Percentiles rank a stretch among this genome's conserved stretches.
phyloP scores from a whole-genome alignment of 2,329 filamentous ascomycete genomes.

The Pyricularia sp. region DNA sequence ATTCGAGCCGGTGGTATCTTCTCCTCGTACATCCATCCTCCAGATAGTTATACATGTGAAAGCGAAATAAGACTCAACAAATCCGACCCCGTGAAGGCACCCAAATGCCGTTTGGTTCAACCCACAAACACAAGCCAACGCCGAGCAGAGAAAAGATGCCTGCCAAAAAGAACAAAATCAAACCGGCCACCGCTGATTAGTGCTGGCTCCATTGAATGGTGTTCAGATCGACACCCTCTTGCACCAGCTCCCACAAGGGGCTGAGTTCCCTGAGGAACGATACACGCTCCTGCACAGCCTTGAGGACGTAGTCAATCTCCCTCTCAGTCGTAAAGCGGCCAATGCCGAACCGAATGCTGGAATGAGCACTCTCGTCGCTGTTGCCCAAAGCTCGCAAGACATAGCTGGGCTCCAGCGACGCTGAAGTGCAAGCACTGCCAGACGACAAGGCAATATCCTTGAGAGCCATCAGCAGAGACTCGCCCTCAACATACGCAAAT shows the following conservation, averaged over 20 bases:
- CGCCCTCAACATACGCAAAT: conserved; percentile 95
- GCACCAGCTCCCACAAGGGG: conserved; percentile 92
- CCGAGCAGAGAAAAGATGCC: not conserved
- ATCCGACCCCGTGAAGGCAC: not conserved
- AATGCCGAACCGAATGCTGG: conserved; percentile 94
- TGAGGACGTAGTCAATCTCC: conserved; percentile 95
- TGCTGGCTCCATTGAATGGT: conserved; percentile 99
- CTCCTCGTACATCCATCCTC: not conserved
- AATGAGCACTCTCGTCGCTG: conserved; percentile 95
- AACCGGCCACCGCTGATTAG: conserved; percentile 26
- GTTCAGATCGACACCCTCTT: conserved; percentile 89
- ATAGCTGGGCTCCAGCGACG: conserved; percentile 91
- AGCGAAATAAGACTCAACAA: not conserved
- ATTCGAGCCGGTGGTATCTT: conserved; percentile 1
- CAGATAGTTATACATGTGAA: conserved; percentile 3
- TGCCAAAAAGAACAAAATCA: not conserved
- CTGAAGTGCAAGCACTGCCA: conserved; percentile 92
- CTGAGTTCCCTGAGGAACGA: conserved; percentile 88
- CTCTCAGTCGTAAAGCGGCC: conserved; percentile 89
- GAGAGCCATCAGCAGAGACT: conserved; percentile 93
- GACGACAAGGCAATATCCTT: conserved; percentile 97
- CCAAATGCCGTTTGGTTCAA: not conserved
- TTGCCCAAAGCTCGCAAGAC: conserved; percentile 87
- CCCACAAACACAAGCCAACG: not conserved
- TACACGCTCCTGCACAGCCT: conserved; percentile 83